Evolutionary conservation across 2,329 filamentous ascomycete species (phyloP).

Genomic region (Aspergillus sergii): DNA sequence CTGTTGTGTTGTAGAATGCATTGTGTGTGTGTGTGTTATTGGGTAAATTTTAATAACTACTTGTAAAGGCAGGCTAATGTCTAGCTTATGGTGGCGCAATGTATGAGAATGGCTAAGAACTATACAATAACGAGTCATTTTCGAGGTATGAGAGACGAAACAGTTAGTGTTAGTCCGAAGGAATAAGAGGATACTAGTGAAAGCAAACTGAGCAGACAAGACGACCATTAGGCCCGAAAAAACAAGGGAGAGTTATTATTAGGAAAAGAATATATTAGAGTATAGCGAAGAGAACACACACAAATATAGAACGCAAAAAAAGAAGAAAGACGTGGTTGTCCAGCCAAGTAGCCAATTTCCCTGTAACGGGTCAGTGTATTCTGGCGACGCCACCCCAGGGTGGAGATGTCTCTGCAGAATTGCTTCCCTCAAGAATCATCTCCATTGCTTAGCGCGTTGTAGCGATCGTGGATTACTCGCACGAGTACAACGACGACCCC

Average conservation of each 20-base stretch:
- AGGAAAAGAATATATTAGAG: too few relatives aligned
- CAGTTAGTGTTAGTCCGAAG: too few relatives aligned
- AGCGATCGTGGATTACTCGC: conserved; percentile 59
- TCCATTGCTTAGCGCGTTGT: conserved; percentile 56
- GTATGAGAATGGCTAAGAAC: too few relatives aligned
- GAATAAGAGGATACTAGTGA: too few relatives aligned
- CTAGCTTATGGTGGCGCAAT: background rate
- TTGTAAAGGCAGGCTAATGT: background rate
- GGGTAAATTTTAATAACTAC: background rate
- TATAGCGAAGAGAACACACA: background rate
- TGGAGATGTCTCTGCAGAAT: conserved; percentile 60
- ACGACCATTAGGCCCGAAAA: too few relatives aligned
- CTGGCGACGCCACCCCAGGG: conserved; percentile 58
- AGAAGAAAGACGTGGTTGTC: conserved; percentile 37
- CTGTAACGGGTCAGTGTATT: conserved; percentile 51
- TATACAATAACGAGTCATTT: too few relatives aligned
- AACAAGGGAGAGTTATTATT: too few relatives aligned
- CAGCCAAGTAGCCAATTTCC: conserved; percentile 38
- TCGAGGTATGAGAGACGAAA: too few relatives aligned
- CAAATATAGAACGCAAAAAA: conserved; percentile 19
- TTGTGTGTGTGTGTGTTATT: too few relatives aligned
- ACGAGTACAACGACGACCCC: conserved; percentile 57
- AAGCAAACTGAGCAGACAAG: too few relatives aligned
- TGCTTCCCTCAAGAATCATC: conserved; percentile 59
- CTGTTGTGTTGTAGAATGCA: background rate